Percentiles rank a stretch among this genome's conserved stretches.
phyloP scores from a whole-genome alignment of 192 early-diverging fungal genomes.

The Rhizophagus prolifer region DNA sequence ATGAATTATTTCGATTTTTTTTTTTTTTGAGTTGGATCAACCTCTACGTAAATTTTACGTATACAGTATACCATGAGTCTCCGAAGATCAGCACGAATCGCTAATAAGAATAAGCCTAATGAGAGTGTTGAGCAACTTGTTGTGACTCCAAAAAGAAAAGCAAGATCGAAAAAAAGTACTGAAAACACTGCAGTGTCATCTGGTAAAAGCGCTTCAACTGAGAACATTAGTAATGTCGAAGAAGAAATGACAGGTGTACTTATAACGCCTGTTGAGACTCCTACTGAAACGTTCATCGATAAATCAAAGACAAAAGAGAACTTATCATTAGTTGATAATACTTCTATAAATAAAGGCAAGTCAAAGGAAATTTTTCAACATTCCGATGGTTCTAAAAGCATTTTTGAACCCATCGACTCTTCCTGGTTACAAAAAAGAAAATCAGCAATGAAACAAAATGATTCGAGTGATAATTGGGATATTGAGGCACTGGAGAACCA shows the following conservation, averaged over 20 bases:
- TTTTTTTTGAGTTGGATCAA: too few relatives aligned
- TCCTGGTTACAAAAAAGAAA: not conserved
- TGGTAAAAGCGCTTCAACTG: not conserved
- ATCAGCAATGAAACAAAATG: not conserved
- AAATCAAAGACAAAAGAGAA: not conserved
- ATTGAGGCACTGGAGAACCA: conserved; percentile 3
- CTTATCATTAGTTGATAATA: not conserved
- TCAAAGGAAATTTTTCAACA: conserved; percentile 11
- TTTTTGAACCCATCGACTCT: conserved; percentile 20
- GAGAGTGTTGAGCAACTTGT: not conserved
- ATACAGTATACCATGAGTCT: not conserved
- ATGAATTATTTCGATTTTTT: too few relatives aligned
- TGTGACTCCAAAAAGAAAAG: not conserved
- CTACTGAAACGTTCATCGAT: not conserved
- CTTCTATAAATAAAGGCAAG: not conserved
- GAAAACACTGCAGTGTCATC: not conserved
- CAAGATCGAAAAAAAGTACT: not conserved
- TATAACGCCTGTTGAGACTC: not conserved
- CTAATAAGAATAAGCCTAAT: not conserved
- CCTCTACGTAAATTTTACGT: not conserved
- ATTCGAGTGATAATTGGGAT: conserved; percentile 18
- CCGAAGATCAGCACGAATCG: conserved; percentile 6
- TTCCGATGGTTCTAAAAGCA: conserved; percentile 13
- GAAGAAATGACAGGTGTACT: not conserved
- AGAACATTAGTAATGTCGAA: not conserved